Evolutionary conservation across 805 yeast species (phyloP), one percentile per base, ranked within the genome.

Genomic region (Teunomyces aglyptinius): DNA sequence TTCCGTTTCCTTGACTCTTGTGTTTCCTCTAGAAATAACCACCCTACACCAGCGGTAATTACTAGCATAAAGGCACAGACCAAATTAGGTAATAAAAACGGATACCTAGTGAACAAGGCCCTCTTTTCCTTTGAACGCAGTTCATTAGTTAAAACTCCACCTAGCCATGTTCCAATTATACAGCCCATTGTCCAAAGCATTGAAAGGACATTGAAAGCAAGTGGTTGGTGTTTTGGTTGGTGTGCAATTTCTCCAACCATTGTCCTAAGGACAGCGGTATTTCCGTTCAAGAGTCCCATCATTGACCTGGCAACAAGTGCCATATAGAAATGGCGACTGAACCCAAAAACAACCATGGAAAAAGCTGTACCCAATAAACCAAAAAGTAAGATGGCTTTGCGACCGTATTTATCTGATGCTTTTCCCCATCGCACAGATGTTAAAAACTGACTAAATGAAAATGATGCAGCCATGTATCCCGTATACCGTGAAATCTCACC

Each of bases 211-310:
- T 82, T 73, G 54, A 83, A 81, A 1, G 86, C 86, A 10, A 81
- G 46, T 6, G 85, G 83, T 59, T 82, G 86, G 56, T 82, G 86
- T 28, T 70, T 67, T 43, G 79, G 67, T 47, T 82, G 77, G 5
- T 64, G 60, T 3, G 85, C 83, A 12, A 80, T 61, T 56, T 83
- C 89, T 3, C 86, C 88, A 38, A 83, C 68, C 44, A 74, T 64
- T 0, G 88, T 83, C 58, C 88, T 65, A 28, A 83, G 57, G n/a
- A 83, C 86, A 0, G 83, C 82, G 6, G 81, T 78, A 57, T 83
- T 83, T 5, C 87, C 88, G 56, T 82, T 82, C 38, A 82, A 62
- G 2, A 76, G 62, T 0, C 89, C 89, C 65, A 78, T 74, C 39
- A 75, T 50, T 15, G 76, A 67, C 54, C 87, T 67, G 7, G 86